Conservation (phyloP, 257 asterid species). For the Verbena officinalis region DNA sequence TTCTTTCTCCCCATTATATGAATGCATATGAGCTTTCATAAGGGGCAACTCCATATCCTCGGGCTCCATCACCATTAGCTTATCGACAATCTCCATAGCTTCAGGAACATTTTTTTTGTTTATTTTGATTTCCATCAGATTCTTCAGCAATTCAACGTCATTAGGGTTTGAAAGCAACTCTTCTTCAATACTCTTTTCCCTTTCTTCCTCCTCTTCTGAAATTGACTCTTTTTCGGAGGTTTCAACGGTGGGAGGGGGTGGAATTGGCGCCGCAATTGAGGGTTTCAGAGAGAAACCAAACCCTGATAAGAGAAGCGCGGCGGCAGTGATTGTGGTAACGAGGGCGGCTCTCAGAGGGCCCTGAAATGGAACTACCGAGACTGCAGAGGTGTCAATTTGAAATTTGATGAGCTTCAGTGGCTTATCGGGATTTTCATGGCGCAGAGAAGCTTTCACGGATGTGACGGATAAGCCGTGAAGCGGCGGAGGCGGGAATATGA, state of each 20-base stretch:
- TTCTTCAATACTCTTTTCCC: conserved; percentile 51
- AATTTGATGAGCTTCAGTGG: conserved; percentile 8
- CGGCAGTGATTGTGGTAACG: conserved; percentile 50
- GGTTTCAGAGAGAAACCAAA: conserved; percentile 30
- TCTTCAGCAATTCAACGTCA: conserved; percentile 53
- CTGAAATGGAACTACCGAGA: conserved; percentile 24
- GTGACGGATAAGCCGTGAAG: conserved; percentile 30
- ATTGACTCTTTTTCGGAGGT: conserved; percentile 32
- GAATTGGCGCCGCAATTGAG: conserved; percentile 33
- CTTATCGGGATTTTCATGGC: conserved; percentile 3
- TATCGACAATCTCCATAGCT: conserved; percentile 60
- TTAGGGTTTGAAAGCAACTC: conserved; percentile 51
- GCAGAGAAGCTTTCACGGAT: conserved; percentile 39
- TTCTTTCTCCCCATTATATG: conserved; percentile 55
- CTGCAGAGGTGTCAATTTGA: not conserved
- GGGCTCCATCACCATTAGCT: conserved; percentile 66
- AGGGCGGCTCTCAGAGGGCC: conserved; percentile 42
- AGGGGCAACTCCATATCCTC: conserved; percentile 82
- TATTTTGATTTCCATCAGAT: conserved; percentile 71
- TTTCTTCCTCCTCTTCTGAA: conserved; percentile 51
- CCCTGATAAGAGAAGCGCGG: conserved; percentile 45
- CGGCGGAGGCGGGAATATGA: conserved; percentile 38
- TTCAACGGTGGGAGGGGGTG: conserved; percentile 38
- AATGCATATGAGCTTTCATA: conserved; percentile 75
- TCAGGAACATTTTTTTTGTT: conserved; percentile 59